Base-by-base conservation (phyloP, 768 basidiomycete species). In the Termitomyces sp. region DNA sequence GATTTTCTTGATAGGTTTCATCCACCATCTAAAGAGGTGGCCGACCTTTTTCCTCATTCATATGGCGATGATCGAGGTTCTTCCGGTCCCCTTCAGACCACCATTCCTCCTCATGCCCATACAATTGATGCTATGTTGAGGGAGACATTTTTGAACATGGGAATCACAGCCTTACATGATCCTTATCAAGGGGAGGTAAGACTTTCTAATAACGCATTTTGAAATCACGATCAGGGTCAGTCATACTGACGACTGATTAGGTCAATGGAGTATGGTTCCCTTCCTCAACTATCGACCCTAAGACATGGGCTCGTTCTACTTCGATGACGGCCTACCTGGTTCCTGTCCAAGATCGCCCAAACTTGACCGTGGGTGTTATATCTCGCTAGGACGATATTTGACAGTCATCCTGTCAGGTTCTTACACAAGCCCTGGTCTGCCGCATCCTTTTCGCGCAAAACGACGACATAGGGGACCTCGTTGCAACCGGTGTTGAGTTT, bases 401-500 rank as follows among this genome's bases (percentile, higher is more conserved):
- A 26, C 12, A 12, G n/a, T 29, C 18, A 22, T 24, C 5, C 29
- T 20, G 9, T n/a, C 37, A 66, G 64, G 57, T 64, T 3, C 55
- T 68, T 10, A 59, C 64, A 0, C 54, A 60, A 44, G 62, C 65
- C 4, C 55, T 53, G 1, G 65, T 64, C 16, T 71, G 75, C 10
- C 64, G 61, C 6, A 73, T 72, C 18, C 47, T 65, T 13, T 68
- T 68, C 9, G 59, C 73, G 2, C 44, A 61, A 12, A 32, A 46
- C 5, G 13, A 14, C 2, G 16, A 18, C 18, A 31, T 24, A 9
- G 50, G 61, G 5, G 59, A 65, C 6, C 60, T 80, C 27, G 63
- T 66, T 32, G 83, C 82, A 0, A 74, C 71, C 4, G 79, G 79
- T 6, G 76, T 85, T 13, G 76, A 75, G 53, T 84, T 82, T 65